A percentile compares a stretch with the other conserved stretches of the same genome.
Evolutionary conservation across 2,329 filamentous ascomycete species (phyloP).

Genomic region (Fusarium pseudoanthophilum): DNA sequence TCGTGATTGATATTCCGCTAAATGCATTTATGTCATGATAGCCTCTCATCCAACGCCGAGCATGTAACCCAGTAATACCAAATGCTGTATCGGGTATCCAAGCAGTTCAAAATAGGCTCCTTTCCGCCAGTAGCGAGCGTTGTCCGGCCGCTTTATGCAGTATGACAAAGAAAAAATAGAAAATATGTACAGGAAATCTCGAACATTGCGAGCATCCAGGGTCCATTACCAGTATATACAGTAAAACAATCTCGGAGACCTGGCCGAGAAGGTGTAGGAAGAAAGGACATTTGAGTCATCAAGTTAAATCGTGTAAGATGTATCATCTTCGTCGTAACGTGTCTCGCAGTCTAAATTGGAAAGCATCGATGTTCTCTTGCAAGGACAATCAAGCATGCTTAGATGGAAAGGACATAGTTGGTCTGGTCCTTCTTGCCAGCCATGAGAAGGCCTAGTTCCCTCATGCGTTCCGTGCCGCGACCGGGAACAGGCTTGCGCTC

Average conservation of each 20-base stretch:
- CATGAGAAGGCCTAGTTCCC: constrained; percentile 82
- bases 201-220: constrained; percentile 3
- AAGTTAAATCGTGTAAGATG: constrained; percentile 37
- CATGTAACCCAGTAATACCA: constrained; percentile 39
- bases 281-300: constrained; percentile 30
- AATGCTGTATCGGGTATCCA: constrained; percentile 50
- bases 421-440: constrained; percentile 80
- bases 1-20: constrained; percentile 44
- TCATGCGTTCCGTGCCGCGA: constrained; percentile 91
- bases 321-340: constrained; percentile 26
- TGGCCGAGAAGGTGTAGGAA: constrained; percentile 18
- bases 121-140: constrained; percentile 38
- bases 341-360: constrained; percentile 26
- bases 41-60: constrained; percentile 45
- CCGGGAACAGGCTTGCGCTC: constrained; percentile 79
- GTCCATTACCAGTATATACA: constrained; percentile 40
- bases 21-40: constrained; percentile 39
- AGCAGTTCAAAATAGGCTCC: constrained; percentile 41
- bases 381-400: constrained; percentile 41
- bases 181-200: constrained; percentile 39
- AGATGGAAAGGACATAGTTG: constrained; percentile 82
- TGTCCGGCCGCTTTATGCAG: constrained; percentile 43
- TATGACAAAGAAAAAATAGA: constrained; percentile 26
- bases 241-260: constrained; percentile 22
- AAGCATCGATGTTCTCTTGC: constrained; percentile 9